Base-by-base conservation (phyloP, 495 filamentous ascomycete genomes). In the Cairneyella variabilis region DNA sequence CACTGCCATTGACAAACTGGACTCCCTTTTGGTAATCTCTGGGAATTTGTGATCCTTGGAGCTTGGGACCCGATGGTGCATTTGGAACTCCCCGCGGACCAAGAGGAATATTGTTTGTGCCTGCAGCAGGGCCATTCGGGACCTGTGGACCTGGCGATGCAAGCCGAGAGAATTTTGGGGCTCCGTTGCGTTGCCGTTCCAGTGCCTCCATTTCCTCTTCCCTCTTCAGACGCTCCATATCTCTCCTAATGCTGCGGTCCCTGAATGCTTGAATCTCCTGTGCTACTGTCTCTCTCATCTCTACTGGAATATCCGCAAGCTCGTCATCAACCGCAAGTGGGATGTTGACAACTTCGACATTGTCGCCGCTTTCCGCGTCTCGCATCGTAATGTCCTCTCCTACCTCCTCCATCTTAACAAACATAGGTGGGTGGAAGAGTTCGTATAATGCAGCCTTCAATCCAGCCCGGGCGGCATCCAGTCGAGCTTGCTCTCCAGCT, bases 251-350 rank as follows among this genome's bases (percentile, higher is more conserved):
- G 59, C 91, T 96, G 34, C 92, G 76, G 51, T 97, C 91, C 60
- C 93, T 79, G 74, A 99, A 99, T 9, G 90, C 88, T 7, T 88
- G 80, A 57, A 99, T 99, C 60, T 99, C 95, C 55, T 86, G 86
- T 7, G 93, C 90, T 21, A 99, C 92, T 7, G 86, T 96, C 62
- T 92, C 93, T n/a, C 93, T 84, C 91, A 92, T 92, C 62, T 97
- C 93, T 10, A 88, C 85, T 2, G 93, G 93, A 50, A 99, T 96
- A 62, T 99, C 95, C 36, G 89, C 86, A 25, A 99, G 76, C 61
- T 99, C 93, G 64, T 99, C 93, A 59, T 99, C 93, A 22, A 85
- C 79, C 7, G 88, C 87, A 30, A 96, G 79, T 3, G 89, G 86
- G 55, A 96, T 97, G 37, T 90, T 96, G 57, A 97, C 85, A 27